Conservation (phyloP, 176 grass and related monocot species). For the Avena sativa region DNA sequence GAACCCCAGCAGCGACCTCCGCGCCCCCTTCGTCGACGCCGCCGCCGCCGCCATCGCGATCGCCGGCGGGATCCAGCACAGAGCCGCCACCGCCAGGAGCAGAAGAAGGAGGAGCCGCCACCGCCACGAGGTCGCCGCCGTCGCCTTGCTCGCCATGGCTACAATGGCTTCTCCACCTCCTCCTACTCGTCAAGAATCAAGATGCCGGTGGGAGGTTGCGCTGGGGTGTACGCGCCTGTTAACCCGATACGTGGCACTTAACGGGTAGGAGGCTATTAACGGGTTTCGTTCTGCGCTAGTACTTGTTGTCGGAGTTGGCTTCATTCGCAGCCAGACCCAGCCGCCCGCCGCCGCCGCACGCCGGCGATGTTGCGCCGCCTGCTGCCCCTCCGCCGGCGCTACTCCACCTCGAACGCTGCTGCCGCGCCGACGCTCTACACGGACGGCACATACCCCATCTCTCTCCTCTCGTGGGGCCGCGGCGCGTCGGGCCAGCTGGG, state of each 20-base stretch:
- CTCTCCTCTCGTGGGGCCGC: conserved; percentile 88
- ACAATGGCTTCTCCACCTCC: neutral
- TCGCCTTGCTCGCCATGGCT: conserved; percentile 54
- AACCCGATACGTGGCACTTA: neutral
- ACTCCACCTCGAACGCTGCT: conserved; percentile 40
- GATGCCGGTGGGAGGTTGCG: conserved; percentile 29
- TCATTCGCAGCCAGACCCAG: conserved; percentile 22
- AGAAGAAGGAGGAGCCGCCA: conserved; percentile 46
- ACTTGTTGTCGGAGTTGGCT: neutral
- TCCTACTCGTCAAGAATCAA: neutral
- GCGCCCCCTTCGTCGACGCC: conserved; percentile 39
- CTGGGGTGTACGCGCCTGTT: conserved; percentile 42
- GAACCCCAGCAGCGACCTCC: conserved; percentile 74
- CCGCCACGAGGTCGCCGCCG: conserved; percentile 61
- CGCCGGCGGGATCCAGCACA: conserved; percentile 64
- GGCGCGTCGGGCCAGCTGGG: conserved; percentile 89
- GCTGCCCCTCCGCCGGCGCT: conserved; percentile 37
- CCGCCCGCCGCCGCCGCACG: conserved; percentile 37
- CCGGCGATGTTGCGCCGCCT: conserved; percentile 56
- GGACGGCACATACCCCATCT: conserved; percentile 30
- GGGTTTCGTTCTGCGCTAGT: neutral
- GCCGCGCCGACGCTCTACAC: conserved; percentile 46
- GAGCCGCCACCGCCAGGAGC: conserved; percentile 43
- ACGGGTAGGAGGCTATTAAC: neutral
- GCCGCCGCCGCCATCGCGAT: conserved; percentile 49